Percentiles rank a stretch among this genome's conserved stretches.
phyloP scores from a whole-genome alignment of 2,329 filamentous ascomycete species.

The Cordyceps pruinosa region DNA sequence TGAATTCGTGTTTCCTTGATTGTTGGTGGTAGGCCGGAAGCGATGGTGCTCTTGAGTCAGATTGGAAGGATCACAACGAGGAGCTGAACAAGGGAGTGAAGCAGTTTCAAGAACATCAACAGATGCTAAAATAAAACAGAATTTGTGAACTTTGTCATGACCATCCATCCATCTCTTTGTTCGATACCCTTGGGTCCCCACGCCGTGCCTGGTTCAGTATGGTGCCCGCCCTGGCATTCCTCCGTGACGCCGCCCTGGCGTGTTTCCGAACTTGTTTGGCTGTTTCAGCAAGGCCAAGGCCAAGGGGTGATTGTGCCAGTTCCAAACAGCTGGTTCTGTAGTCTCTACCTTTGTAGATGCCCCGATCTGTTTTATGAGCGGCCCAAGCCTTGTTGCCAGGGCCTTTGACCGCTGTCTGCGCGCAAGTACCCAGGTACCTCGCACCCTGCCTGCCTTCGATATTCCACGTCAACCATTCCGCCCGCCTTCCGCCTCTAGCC shows the following conservation, averaged over 20 bases:
- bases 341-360: too few relatives aligned
- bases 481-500: not conserved
- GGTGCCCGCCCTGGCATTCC: not conserved
- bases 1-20: too few relatives aligned
- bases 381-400: constrained; percentile 1
- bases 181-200: not conserved
- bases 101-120: too few relatives aligned
- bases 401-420: not conserved
- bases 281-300: constrained; percentile 3
- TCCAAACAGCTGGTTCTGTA: not conserved
- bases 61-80: too few relatives aligned
- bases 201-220: not conserved
- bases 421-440: too few relatives aligned
- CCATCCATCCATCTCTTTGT: not conserved
- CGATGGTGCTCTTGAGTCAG: too few relatives aligned
- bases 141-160: not conserved
- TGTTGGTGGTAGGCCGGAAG: too few relatives aligned
- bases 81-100: too few relatives aligned
- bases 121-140: too few relatives aligned
- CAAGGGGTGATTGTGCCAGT: not conserved
- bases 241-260: not conserved
- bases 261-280: not conserved
- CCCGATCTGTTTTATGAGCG: not conserved
- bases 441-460: too few relatives aligned
- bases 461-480: not conserved